Percentiles rank a stretch among this genome's conserved stretches.
Conservation (phyloP, 768 basidiomycete species). For the Xerocomus potaroensis region DNA sequence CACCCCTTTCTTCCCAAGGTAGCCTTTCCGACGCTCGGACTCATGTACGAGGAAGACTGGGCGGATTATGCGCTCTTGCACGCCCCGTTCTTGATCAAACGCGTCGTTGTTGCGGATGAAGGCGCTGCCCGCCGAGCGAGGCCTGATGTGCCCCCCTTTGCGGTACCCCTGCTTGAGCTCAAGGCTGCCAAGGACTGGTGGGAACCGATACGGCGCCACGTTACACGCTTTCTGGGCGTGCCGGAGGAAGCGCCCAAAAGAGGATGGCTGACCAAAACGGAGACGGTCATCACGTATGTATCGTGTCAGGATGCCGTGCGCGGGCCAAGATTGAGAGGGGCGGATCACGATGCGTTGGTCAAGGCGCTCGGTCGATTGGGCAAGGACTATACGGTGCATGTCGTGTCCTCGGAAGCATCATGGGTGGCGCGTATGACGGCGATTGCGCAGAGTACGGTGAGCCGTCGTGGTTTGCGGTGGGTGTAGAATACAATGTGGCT, state of each 20-base stretch:
- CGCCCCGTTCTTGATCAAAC: slow-evolving; percentile 69
- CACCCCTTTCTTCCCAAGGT: slow-evolving; percentile 71
- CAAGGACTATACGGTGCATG: slow-evolving; percentile 50
- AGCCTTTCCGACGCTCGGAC: slow-evolving; percentile 64
- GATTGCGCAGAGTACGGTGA: slow-evolving; percentile 64
- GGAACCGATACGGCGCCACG: slow-evolving; percentile 48
- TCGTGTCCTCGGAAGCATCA: slow-evolving; percentile 47
- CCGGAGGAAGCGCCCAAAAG: slow-evolving; percentile 17
- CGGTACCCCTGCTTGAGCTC: slow-evolving; percentile 42
- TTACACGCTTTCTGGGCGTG: slow-evolving; percentile 42
- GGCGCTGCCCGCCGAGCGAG: slow-evolving; percentile 50
- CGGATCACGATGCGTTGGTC: slow-evolving; percentile 60
- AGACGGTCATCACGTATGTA: slow-evolving; percentile 62
- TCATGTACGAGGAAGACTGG: slow-evolving; percentile 74
- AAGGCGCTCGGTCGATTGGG: slow-evolving; percentile 51
- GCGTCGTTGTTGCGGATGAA: slow-evolving; percentile 73
- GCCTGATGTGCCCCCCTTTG: slow-evolving; percentile 26
- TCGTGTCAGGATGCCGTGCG: slow-evolving; percentile 51
- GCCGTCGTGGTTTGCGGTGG: slow-evolving; percentile 15
- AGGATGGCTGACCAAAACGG: slow-evolving; percentile 21
- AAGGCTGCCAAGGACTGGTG: slow-evolving; percentile 58
- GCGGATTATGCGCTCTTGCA: slow-evolving; percentile 64
- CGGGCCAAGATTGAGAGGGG: slow-evolving; percentile 47
- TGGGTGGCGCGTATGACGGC: slow-evolving; percentile 65
- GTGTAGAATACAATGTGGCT: slow-evolving; percentile 3